phyloP scores from a whole-genome alignment of 164 flowering plant genomes.

The Liriodendron chinense region DNA sequence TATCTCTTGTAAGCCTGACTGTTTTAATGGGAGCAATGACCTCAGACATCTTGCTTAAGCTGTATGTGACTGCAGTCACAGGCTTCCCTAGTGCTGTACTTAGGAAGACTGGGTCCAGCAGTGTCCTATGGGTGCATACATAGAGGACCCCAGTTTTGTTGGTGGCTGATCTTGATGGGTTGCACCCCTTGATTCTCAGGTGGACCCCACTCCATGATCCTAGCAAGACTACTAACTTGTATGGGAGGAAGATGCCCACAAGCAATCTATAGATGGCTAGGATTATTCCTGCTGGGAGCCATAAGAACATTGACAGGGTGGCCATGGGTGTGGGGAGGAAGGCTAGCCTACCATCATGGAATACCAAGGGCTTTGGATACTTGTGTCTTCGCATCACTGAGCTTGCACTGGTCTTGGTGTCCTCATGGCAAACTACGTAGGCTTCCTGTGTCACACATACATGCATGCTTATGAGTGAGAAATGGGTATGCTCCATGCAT shows the following conservation, averaged over 20 bases:
- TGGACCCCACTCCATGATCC: slow-evolving; percentile 40
- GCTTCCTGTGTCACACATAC: slow-evolving; percentile 43
- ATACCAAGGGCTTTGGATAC: slow-evolving; percentile 74
- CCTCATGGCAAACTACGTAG: slow-evolving; percentile 55
- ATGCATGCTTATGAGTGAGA: not conserved
- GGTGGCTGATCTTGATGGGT: slow-evolving; percentile 9
- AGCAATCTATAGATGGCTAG: slow-evolving; percentile 52
- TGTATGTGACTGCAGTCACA: slow-evolving; percentile 81
- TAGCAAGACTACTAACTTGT: slow-evolving; percentile 27
- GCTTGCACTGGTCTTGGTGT: slow-evolving; percentile 18
- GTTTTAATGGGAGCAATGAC: slow-evolving; percentile 65
- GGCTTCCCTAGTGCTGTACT: slow-evolving; percentile 37
- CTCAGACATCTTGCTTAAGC: slow-evolving; percentile 74
- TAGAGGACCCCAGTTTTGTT: slow-evolving; percentile 47
- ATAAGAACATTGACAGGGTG: slow-evolving; percentile 65
- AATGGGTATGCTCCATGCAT: too few relatives aligned
- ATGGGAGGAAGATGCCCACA: slow-evolving; percentile 52
- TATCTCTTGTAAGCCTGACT: slow-evolving; percentile 64
- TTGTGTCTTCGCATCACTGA: slow-evolving; percentile 47
- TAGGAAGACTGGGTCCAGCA: slow-evolving; percentile 72
- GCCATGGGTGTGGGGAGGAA: slow-evolving; percentile 74
- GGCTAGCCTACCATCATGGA: slow-evolving; percentile 89
- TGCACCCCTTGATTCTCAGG: slow-evolving; percentile 29
- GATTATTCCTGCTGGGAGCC: slow-evolving; percentile 65
- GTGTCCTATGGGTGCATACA: slow-evolving; percentile 75